Evolutionary conservation across 345 rosid genomes (phyloP).

Genomic region (Abelmoschus esculentus): DNA sequence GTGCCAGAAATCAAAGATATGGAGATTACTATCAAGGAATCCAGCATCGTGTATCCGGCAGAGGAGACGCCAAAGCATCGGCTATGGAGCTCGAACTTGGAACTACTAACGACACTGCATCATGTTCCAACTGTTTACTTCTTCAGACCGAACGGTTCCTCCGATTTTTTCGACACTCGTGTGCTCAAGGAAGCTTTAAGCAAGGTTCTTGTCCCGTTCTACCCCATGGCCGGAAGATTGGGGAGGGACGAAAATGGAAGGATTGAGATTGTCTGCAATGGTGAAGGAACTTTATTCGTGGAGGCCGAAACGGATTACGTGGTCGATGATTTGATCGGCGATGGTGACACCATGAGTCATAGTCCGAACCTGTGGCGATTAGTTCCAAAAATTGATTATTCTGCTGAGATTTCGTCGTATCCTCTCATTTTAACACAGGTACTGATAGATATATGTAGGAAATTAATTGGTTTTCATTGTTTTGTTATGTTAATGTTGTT

Average conservation of each 20-base stretch:
- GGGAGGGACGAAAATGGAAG: slow-evolving; percentile 21
- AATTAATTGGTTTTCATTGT: neutral
- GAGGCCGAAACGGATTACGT: slow-evolving; percentile 23
- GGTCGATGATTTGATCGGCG: slow-evolving; percentile 21
- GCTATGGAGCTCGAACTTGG: slow-evolving; percentile 25
- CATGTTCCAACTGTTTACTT: slow-evolving; percentile 16
- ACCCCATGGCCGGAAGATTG: slow-evolving; percentile 31
- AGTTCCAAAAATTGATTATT: slow-evolving; percentile 18
- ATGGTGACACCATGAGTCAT: slow-evolving; percentile 13
- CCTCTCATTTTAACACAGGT: slow-evolving; percentile 23
- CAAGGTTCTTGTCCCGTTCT: slow-evolving; percentile 25
- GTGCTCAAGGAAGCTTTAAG: slow-evolving; percentile 25
- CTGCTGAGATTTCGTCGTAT: slow-evolving; percentile 20
- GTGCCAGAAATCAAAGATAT: neutral
- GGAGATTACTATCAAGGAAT: neutral
- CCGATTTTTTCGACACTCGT: slow-evolving; percentile 10
- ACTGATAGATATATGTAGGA: neutral
- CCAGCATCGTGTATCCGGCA: slow-evolving; percentile 12
- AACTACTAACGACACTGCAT: slow-evolving; percentile 3
- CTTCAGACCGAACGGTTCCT: slow-evolving; percentile 13
- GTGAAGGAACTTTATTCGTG: slow-evolving; percentile 18
- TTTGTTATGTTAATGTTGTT: neutral
- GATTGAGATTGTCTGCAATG: slow-evolving; percentile 26
- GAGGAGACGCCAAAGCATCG: slow-evolving; percentile 19
- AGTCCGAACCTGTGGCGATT: slow-evolving; percentile 9